These are phyloP conservation scores for Ophiostoma tasmaniense DNA, from an alignment of 2,329 filamentous ascomycete species.

Conservation along the genomic window DNA sequence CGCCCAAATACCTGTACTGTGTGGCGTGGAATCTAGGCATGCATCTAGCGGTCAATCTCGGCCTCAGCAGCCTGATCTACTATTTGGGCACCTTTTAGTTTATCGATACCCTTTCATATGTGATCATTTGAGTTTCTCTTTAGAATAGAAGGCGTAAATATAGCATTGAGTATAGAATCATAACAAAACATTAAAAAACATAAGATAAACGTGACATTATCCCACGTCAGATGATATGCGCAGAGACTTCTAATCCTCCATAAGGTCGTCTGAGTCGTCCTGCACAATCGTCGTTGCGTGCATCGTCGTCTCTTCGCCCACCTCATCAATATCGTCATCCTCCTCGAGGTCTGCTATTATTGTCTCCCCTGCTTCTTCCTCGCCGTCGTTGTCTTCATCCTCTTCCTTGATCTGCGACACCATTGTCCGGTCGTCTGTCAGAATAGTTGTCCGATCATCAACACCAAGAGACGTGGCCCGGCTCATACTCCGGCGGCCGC, in stretches of 20 bases:
- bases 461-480: constrained; percentile 35
- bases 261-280: constrained; percentile 18
- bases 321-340: constrained; percentile 21
- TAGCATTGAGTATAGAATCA: not conserved
- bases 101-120: not conserved
- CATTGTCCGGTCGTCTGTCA: constrained; percentile 32
- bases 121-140: not conserved
- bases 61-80: constrained; percentile 50
- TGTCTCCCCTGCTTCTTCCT: constrained; percentile 34
- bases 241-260: constrained; percentile 12
- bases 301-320: constrained; percentile 30
- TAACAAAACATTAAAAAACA: not conserved
- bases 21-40: constrained; percentile 81
- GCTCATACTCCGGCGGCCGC: constrained; percentile 33
- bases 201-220: not conserved
- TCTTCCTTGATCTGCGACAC: constrained; percentile 44
- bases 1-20: constrained; percentile 88
- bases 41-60: constrained; percentile 66
- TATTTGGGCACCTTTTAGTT: constrained; percentile 34
- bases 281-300: constrained; percentile 12
- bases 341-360: constrained; percentile 8
- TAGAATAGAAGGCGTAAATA: not conserved
- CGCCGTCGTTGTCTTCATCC: constrained; percentile 31
- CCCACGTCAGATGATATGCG: not conserved
- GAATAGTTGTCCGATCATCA: constrained; percentile 25